Conservation (phyloP, 805 yeast species). For the Spathaspora passalidarum region DNA sequence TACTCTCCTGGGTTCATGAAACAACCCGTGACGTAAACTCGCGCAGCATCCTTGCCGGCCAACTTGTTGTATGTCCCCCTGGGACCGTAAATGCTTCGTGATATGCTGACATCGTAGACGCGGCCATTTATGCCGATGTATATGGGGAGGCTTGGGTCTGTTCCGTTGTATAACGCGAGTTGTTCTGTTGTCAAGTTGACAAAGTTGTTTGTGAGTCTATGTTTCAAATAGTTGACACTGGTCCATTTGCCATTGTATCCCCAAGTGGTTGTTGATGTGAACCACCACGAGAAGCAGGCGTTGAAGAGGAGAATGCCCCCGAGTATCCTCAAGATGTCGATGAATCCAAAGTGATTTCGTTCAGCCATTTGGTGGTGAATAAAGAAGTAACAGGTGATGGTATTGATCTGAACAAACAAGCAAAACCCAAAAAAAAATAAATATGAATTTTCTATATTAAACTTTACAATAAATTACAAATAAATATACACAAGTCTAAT, state of each 20-base stretch:
- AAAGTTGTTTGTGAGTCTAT: constrained; percentile 14
- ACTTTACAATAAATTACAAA: not conserved
- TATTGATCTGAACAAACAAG: too few species aligned
- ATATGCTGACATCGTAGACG: constrained; percentile 61
- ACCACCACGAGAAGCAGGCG: constrained; percentile 51
- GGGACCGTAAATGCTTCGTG: constrained; percentile 54
- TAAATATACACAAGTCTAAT: not conserved
- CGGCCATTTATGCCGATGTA: constrained; percentile 58
- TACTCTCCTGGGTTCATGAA: constrained; percentile 50
- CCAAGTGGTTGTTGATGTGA: constrained; percentile 60
- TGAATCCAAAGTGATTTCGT: constrained; percentile 19
- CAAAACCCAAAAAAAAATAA: too few species aligned
- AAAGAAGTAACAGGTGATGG: too few species aligned
- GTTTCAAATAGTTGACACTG: constrained; percentile 39
- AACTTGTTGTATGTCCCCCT: constrained; percentile 48
- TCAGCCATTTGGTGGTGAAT: not conserved
- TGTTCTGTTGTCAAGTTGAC: constrained; percentile 41
- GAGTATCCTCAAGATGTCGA: constrained; percentile 43
- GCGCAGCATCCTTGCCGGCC: constrained; percentile 65
- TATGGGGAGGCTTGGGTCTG: constrained; percentile 46
- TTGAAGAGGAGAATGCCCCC: constrained; percentile 47
- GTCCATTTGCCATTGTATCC: constrained; percentile 53
- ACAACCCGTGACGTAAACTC: constrained; percentile 73
- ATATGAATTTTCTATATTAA: not conserved
- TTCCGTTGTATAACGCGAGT: constrained; percentile 51